Evolutionary conservation across 2,329 filamentous ascomycete species (phyloP).

Genomic region (Grosmannia clavigera): DNA sequence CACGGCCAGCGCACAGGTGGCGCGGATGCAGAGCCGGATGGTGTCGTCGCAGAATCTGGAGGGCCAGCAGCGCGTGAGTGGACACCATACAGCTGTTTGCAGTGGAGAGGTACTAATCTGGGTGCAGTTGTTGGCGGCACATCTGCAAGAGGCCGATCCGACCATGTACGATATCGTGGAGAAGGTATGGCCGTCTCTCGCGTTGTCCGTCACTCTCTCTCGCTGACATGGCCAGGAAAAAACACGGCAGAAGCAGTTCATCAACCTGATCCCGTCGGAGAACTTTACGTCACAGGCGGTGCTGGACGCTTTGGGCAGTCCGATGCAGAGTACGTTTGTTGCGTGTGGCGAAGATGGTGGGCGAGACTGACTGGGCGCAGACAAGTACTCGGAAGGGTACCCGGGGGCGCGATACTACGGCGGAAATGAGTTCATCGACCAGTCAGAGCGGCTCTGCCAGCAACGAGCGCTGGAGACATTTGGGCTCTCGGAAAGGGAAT

Average conservation of each 20-base stretch:
- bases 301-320: constrained; percentile 79
- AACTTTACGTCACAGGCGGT: constrained; percentile 93
- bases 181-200: constrained; percentile 44
- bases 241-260: constrained; percentile 90
- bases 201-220: not conserved
- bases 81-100: not conserved
- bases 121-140: constrained; percentile 60
- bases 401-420: constrained; percentile 94
- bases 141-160: constrained; percentile 76
- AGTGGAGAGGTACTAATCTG: not conserved
- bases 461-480: constrained; percentile 81
- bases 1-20: constrained; percentile 9
- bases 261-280: constrained; percentile 91
- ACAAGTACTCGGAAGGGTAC: constrained; percentile 98
- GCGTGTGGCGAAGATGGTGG: not conserved
- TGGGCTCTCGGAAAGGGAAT: constrained; percentile 69
- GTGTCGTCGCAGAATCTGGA: constrained; percentile 38
- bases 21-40: constrained; percentile 20
- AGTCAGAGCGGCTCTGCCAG: constrained; percentile 81
- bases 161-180: constrained; percentile 80
- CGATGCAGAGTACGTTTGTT: constrained; percentile 69
- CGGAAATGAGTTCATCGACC: constrained; percentile 91
- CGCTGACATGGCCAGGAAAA: constrained; percentile 56
- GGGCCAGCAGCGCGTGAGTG: constrained; percentile 34
- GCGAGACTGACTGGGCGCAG: constrained; percentile 24